Base-by-base conservation (phyloP, 768 basidiomycete species). In the Russula sp. region DNA sequence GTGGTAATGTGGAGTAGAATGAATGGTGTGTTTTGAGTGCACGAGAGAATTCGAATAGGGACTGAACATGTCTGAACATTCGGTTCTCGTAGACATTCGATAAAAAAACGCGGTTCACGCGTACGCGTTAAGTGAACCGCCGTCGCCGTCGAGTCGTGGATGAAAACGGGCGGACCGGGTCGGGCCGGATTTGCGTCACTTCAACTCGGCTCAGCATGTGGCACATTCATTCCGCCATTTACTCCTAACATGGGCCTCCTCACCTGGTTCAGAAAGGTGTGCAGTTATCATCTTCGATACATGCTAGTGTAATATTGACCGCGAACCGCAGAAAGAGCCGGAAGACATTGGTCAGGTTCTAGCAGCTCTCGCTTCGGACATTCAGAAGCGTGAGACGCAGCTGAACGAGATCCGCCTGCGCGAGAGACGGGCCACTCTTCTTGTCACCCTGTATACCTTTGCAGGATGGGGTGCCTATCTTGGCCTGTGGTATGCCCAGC, bases 391-490 rank as follows among this genome's bases (percentile, higher is more conserved):
- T 16, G 87, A 90, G 75, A 79, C 83, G 48, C 81, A 83, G 63
- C 83, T 94, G 18, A 84, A 88, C 1, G 92, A 92, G 72, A 89
- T 96, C 67, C 85, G 90, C n/a, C 76, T 91, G 60, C 84, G 93
- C 48, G 92, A 96, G 75, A 83, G 90, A 34, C 81, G 92, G 10
- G 80, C 91, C 1, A 89, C 88, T 22, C 78, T 92, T 57, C 79
- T 88, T 51, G 85, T 87, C 55, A 92, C 94, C 0, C 72, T 92
- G 2, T 94, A 92, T 73, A 86, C 90, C 1, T 74, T 94, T 70
- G 84, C 85, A 5, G 74, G 77, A 57, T 94, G 92, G 92, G 79
- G 83, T 55, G 77, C 79, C 22, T 92, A 91, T 75, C 80, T 88
- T 66, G 83, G 79, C 57, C 69, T 90, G 65, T 92, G 90, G 90